Percentiles rank a stretch among this genome's conserved stretches.
Evolutionary conservation across 371 early-diverging fungal genomes (phyloP).

Genomic region (Actinomucor elegans): DNA sequence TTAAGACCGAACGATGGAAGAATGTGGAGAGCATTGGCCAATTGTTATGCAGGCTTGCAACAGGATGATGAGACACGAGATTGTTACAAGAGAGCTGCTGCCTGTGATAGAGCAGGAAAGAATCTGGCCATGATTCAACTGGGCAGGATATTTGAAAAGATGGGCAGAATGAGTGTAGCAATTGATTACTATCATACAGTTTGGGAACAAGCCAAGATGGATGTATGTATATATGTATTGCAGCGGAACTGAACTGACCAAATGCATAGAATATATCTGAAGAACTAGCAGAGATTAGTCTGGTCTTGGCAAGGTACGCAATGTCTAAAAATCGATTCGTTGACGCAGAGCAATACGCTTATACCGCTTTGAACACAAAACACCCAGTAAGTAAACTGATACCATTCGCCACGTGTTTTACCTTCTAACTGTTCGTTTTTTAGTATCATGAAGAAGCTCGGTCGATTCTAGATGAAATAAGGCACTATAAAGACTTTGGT

Average conservation of each 20-base stretch:
- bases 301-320: constrained; percentile 62
- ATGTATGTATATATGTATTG: constrained; percentile 39
- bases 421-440: background rate
- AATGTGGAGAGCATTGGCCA: constrained; percentile 79
- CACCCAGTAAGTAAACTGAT: constrained; percentile 32
- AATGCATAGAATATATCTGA: constrained; percentile 41
- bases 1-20: constrained; percentile 77
- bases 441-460: constrained; percentile 54
- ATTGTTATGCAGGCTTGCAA: constrained; percentile 60
- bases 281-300: constrained; percentile 57
- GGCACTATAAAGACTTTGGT: no score
- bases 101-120: constrained; percentile 52
- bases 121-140: constrained; percentile 50
- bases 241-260: no score
- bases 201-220: constrained; percentile 44
- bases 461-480: constrained; percentile 40
- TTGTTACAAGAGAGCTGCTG: constrained; percentile 68
- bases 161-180: constrained; percentile 51
- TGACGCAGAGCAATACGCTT: constrained; percentile 49
- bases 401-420: background rate
- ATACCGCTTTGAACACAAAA: constrained; percentile 36
- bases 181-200: constrained; percentile 59
- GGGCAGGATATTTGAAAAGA: constrained; percentile 58
- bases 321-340: constrained; percentile 42
- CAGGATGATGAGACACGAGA: constrained; percentile 59